Evolutionary conservation across 2,329 filamentous ascomycete species (phyloP).

Genomic region (Colletotrichum sp.): DNA sequence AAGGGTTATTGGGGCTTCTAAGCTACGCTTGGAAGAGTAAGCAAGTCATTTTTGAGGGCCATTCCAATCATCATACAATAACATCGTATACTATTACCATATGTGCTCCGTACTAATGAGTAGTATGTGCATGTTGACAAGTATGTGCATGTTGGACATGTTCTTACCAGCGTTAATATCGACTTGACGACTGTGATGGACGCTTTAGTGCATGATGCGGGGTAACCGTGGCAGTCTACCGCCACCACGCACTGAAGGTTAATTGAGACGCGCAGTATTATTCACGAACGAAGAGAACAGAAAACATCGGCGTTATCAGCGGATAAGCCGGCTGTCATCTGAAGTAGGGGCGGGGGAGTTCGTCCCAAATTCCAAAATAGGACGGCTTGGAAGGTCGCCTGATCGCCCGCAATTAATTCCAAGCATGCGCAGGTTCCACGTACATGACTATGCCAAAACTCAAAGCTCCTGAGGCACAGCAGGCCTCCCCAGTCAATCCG

Average conservation of each 20-base stretch:
- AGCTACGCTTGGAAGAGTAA: not conserved
- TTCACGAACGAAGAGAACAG: not conserved
- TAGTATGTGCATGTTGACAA: not conserved
- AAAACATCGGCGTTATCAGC: not conserved
- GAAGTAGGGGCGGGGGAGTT: not conserved
- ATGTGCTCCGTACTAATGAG: not conserved
- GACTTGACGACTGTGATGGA: not conserved
- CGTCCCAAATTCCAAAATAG: not conserved
- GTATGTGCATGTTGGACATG: not conserved
- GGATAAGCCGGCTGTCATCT: not conserved
- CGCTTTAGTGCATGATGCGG: not conserved
- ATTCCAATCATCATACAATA: not conserved
- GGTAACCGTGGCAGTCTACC: not conserved
- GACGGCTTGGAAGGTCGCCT: not conserved
- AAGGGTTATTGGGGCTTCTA: slow-evolving; percentile 9
- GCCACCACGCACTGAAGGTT: not conserved
- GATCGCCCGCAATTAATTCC: not conserved
- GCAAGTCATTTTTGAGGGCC: not conserved
- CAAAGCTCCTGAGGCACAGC: not conserved
- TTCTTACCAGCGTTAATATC: not conserved
- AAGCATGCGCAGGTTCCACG: not conserved
- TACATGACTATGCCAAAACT: not conserved
- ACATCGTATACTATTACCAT: not conserved
- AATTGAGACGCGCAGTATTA: not conserved
- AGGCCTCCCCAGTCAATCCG: not conserved